Base-by-base conservation (phyloP, 2,329 filamentous ascomycete species). In the Aspergillus pseudotamarii region DNA sequence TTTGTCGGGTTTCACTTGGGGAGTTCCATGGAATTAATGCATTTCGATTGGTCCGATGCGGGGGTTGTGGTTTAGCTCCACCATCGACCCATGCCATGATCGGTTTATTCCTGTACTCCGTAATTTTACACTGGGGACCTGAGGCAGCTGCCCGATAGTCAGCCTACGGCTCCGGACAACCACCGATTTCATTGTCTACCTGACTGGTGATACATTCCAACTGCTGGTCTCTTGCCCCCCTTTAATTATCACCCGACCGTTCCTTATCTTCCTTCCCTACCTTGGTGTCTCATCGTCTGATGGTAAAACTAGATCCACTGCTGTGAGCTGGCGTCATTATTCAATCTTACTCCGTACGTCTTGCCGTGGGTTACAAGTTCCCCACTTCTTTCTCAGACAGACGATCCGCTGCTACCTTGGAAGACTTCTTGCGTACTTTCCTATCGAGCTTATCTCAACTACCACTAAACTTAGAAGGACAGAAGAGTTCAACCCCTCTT, bases 381-480 rank as follows among this genome's bases (percentile, higher is more conserved):
- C 58, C 60, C 60, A 41, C 60, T 48, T 62, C 55, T 50, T 32
- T 59, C 56, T 57, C 60, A 51, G 53, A 48, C 28, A 59, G 56
- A 55, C 48, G 48, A 54, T 38, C 38, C 56, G 50, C 57, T 59
- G 56, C 56, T 62, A 57, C 56, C 57, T 59, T 55, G 51, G 51
- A 36, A n/a, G 32, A 21, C 32, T 23, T 34, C 30, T 36, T 21
- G 36, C 51, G 51, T 55, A 55, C 51, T 36, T 51, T 32, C 28
- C 26, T 32, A 16, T 26, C 48, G 48, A 32, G 48, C 28, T 51
- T 51, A 51, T 34, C 16, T 38, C 51, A 55, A 55, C 55, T 48
- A 19, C 57, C 51, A 43, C 51, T 55, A 38, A 55, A 38, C 34
- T 30, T 55, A 55, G 51, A 55, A 38, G 51, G 51, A 19, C 51